These are phyloP conservation scores for Kodamaea sp. DNA, from an alignment of 1,139 yeast species.

Conservation along the genomic window DNA sequence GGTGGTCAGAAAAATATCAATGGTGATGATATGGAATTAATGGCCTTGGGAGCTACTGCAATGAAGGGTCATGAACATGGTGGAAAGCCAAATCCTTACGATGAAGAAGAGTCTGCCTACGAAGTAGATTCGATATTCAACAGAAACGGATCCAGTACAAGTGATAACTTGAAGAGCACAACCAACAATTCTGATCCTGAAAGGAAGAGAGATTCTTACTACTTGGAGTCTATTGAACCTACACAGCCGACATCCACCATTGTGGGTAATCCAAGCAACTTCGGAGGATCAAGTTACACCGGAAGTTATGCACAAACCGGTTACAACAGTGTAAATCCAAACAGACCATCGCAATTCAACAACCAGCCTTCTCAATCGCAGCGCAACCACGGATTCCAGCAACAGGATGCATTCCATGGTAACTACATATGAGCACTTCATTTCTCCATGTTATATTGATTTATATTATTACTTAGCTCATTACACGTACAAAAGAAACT, in stretches of 20 bases:
- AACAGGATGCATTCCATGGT: slow-evolving; percentile 9
- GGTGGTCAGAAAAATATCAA: slow-evolving; percentile 26
- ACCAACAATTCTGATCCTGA: slow-evolving; percentile 10
- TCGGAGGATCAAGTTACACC: slow-evolving; percentile 14
- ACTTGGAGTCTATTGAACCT: slow-evolving; percentile 37
- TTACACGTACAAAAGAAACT: too few relatives aligned
- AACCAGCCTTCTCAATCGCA: slow-evolving; percentile 1
- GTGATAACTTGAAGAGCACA: slow-evolving; percentile 9
- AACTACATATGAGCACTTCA: slow-evolving; percentile 11
- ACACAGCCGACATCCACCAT: slow-evolving; percentile 48
- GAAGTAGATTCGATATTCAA: slow-evolving; percentile 31
- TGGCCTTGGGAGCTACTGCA: slow-evolving; percentile 88
- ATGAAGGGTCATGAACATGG: slow-evolving; percentile 71
- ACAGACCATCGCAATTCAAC: slow-evolving; percentile 1
- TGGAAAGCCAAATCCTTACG: slow-evolving; percentile 25
- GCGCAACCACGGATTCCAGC: not conserved
- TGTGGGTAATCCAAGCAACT: slow-evolving; percentile 42
- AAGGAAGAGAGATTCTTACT: slow-evolving; percentile 35
- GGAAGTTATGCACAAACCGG: slow-evolving; percentile 6
- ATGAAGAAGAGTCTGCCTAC: slow-evolving; percentile 36
- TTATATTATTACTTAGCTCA: too few relatives aligned
- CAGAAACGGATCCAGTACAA: slow-evolving; percentile 10
- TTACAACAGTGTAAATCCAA: slow-evolving; percentile 1
- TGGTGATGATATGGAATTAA: slow-evolving; percentile 71
- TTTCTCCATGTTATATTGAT: too few relatives aligned